phyloP scores from a whole-genome alignment of 2,329 filamentous ascomycete genomes.

The Fusarium sp. region DNA sequence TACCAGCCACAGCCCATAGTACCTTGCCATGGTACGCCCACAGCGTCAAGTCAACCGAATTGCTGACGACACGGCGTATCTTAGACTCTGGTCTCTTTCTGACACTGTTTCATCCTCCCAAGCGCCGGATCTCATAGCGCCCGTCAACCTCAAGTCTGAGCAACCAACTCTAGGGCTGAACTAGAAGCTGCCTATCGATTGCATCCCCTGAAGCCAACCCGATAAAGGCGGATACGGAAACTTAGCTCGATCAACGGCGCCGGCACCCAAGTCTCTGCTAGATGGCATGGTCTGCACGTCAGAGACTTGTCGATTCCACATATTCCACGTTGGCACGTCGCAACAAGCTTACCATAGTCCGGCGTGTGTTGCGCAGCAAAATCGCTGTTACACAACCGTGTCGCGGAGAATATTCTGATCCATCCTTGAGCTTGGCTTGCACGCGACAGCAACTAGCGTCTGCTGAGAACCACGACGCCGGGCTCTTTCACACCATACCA shows the following conservation, averaged over 20 bases:
- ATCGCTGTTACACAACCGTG: slow-evolving; percentile 43
- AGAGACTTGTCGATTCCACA: slow-evolving; percentile 39
- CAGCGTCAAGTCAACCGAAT: slow-evolving; percentile 3
- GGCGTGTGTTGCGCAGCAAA: slow-evolving; percentile 42
- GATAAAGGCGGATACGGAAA: slow-evolving; percentile 32
- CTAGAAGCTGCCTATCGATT: slow-evolving; percentile 24
- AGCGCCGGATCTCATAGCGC: slow-evolving; percentile 40
- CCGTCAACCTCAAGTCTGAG: slow-evolving; percentile 29
- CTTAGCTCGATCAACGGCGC: slow-evolving; percentile 37
- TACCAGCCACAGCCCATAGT: slow-evolving; percentile 21
- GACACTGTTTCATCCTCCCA: slow-evolving; percentile 33
- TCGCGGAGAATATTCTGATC: slow-evolving; percentile 46
- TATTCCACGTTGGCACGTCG: slow-evolving; percentile 33
- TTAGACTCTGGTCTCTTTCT: slow-evolving; percentile 19
- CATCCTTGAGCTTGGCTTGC: slow-evolving; percentile 45
- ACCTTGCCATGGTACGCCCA: slow-evolving; percentile 7
- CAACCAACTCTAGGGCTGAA: slow-evolving; percentile 44
- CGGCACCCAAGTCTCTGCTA: slow-evolving; percentile 29
- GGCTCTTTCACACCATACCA: slow-evolving; percentile 44
- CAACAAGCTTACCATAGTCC: slow-evolving; percentile 37
- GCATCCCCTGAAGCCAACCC: slow-evolving; percentile 35
- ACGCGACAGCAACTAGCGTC: slow-evolving; percentile 46
- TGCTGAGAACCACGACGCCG: slow-evolving; percentile 45
- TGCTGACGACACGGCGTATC: slow-evolving; percentile 22
- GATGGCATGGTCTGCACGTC: slow-evolving; percentile 41